Evolutionary conservation across 1,284 basidiomycete genomes (phyloP).

Genomic region (Ceratobasidium sp.): DNA sequence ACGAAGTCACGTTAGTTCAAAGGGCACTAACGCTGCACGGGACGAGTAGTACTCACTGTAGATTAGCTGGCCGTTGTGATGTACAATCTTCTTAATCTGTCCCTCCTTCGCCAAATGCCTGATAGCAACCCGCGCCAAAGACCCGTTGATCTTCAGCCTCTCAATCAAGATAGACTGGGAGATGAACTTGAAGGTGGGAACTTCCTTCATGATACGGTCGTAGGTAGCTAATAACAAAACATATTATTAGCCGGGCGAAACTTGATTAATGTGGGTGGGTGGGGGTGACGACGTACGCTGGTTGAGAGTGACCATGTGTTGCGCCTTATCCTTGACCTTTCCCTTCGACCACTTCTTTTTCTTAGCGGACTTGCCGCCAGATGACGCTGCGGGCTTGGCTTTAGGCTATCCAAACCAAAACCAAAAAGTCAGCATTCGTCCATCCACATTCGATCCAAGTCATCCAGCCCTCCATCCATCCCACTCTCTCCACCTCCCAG

Average conservation of each 20-base stretch:
- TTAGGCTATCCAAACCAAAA: conserved; percentile 68
- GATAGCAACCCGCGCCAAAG: conserved; percentile 94
- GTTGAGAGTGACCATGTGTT: conserved; percentile 94
- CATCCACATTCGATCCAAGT: conserved; percentile 11
- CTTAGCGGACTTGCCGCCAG: conserved; percentile 86
- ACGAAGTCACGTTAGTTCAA: conserved; percentile 2
- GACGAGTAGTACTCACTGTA: conserved; percentile 72
- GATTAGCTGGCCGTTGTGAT: conserved; percentile 94
- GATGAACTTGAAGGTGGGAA: conserved; percentile 99
- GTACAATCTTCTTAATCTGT: conserved; percentile 96
- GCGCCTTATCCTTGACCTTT: conserved; percentile 99
- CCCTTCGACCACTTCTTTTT: conserved; percentile 99
- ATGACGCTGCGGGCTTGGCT: conserved; percentile 78
- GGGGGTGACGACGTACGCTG: conserved; percentile 61
- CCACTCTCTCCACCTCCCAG: neutral
- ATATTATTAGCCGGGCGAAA: neutral
- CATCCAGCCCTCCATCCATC: conserved; percentile 9
- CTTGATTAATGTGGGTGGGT: no score
- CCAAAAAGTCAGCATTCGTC: conserved; percentile 21
- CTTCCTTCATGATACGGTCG: conserved; percentile 99
- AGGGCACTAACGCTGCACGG: no score
- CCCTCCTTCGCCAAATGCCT: conserved; percentile 95
- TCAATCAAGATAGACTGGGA: conserved; percentile 98
- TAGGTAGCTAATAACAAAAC: conserved; percentile 64
- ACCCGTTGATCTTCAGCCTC: conserved; percentile 96